These are phyloP conservation scores for Solanum chiquidenum DNA, from an alignment of 257 asterid species.

Conservation along the genomic window DNA sequence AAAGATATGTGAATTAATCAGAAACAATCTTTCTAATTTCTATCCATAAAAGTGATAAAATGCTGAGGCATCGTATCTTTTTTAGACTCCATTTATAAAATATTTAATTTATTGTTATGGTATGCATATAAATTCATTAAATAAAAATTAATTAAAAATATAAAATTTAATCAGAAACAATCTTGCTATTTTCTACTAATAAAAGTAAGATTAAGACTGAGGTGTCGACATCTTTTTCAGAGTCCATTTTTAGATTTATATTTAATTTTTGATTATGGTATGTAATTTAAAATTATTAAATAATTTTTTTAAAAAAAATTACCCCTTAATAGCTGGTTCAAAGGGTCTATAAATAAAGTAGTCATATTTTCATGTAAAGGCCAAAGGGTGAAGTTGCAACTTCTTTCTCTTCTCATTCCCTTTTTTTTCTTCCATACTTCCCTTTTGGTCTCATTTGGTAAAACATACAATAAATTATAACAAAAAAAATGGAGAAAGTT, in stretches of 20 bases:
- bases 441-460: background rate
- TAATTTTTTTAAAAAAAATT: background rate
- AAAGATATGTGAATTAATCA: background rate
- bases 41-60: background rate
- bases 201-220: background rate
- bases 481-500: conserved; percentile 35
- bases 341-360: background rate
- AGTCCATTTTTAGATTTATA: background rate
- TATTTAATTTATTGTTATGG: background rate
- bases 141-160: background rate
- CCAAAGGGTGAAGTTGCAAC: background rate
- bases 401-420: background rate
- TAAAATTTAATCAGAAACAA: background rate
- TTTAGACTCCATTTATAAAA: background rate
- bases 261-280: too few species aligned
- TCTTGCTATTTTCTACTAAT: too few species aligned
- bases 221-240: background rate
- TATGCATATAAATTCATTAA: background rate
- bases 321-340: background rate
- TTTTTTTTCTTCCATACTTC: background rate
- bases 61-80: rapidly evolving
- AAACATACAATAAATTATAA: background rate
- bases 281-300: background rate
- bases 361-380: background rate
- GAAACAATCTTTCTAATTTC: background rate